Percentiles rank a stretch among this genome's conserved stretches.
These are phyloP conservation scores for Penicillium sp. DNA, from an alignment of 2,329 filamentous ascomycete genomes.

Conservation along the genomic window DNA sequence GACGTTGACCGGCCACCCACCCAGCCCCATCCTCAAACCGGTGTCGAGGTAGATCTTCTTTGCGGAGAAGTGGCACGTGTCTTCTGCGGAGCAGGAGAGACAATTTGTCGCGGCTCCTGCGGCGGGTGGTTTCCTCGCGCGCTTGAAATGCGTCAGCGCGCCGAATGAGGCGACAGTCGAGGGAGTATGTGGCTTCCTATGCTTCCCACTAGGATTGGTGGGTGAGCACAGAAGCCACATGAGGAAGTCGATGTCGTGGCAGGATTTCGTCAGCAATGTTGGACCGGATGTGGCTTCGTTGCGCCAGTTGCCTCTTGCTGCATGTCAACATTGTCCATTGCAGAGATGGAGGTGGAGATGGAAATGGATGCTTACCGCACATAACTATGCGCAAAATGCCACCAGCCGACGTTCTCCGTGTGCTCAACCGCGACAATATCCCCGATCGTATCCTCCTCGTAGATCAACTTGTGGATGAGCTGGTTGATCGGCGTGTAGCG, in stretches of 20 bases:
- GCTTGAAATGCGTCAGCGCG: conserved; percentile 71
- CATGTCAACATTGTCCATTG: not conserved
- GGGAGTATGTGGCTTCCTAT: not conserved
- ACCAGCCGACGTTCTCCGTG: conserved; percentile 93
- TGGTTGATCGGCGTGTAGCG: conserved; percentile 93
- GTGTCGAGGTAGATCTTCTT: conserved; percentile 78
- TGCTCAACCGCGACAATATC: conserved; percentile 86
- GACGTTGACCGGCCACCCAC: conserved; percentile 82
- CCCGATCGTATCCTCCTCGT: conserved; percentile 76
- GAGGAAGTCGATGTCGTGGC: conserved; percentile 92
- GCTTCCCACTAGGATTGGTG: conserved; percentile 45
- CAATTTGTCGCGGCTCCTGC: conserved; percentile 87
- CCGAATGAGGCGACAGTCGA: conserved; percentile 49
- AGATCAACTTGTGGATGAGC: conserved; percentile 76
- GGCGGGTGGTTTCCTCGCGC: conserved; percentile 70
- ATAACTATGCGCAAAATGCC: conserved; percentile 91
- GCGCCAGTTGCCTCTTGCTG: conserved; percentile 77
- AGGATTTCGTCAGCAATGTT: conserved; percentile 88
- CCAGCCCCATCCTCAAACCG: conserved; percentile 69
- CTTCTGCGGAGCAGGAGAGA: conserved; percentile 75
- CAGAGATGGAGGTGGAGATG: not conserved
- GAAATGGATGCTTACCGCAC: conserved; percentile 56
- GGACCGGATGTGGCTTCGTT: conserved; percentile 73
- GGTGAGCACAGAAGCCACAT: conserved; percentile 74
- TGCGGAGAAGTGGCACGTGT: conserved; percentile 82